phyloP scores from a whole-genome alignment of 192 early-diverging fungal genomes.

The Entomortierella lignicola region DNA sequence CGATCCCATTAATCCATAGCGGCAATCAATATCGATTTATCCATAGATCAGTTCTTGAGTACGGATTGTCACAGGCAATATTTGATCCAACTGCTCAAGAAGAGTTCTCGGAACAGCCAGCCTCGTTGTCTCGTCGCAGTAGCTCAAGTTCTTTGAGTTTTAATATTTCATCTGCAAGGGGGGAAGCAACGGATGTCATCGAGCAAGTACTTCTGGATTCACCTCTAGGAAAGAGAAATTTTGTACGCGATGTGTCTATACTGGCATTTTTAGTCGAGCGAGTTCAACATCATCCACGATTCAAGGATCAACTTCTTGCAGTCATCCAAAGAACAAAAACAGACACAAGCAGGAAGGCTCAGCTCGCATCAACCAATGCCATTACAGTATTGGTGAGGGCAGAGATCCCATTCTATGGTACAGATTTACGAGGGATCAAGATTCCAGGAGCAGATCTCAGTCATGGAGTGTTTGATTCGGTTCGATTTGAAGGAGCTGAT shows the following conservation, averaged over 20 bases:
- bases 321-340: slow-evolving; percentile 7
- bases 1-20: background rate
- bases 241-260: slow-evolving; percentile 11
- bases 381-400: slow-evolving; percentile 22
- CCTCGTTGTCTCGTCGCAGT: background rate
- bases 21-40: background rate
- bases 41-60: background rate
- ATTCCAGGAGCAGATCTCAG: slow-evolving; percentile 9
- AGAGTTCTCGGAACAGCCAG: background rate
- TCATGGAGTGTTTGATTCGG: slow-evolving; percentile 1
- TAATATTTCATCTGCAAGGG: background rate
- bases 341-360: slow-evolving; percentile 2
- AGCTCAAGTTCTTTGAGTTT: slow-evolving; percentile 14
- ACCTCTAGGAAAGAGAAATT: slow-evolving; percentile 6
- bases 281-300: background rate
- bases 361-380: slow-evolving; percentile 15
- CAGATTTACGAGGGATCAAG: slow-evolving; percentile 2
- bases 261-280: slow-evolving; percentile 11
- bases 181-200: background rate
- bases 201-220: background rate
- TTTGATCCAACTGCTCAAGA: background rate
- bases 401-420: background rate
- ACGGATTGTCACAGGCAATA: background rate
- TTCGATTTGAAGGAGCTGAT: slow-evolving; percentile 1
- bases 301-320: slow-evolving; percentile 17